Base-by-base conservation (phyloP, 169 alveolate species). In the Plasmodium vinckei region DNA sequence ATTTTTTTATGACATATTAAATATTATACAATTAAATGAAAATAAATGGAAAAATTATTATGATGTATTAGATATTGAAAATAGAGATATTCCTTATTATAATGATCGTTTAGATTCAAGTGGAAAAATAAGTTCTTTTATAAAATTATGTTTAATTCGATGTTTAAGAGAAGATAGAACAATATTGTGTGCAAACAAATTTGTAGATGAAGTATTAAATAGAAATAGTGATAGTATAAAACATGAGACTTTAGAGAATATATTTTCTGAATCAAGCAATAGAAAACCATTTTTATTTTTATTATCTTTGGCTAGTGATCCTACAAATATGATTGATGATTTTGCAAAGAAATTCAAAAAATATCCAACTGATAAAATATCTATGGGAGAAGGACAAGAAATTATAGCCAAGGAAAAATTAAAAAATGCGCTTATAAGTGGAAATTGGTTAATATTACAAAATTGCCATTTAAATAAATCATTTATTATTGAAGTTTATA, bases 351-450 rank as follows among this genome's bases (percentile, higher is more conserved):
- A 96, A 94, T 97, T 96, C 95, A 96, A 96, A 87, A 97, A 97
- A 92, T 95, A 92, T 93, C 97, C 98, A 25, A 96, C 97, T 5
- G 98, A 96, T 84, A 96, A 96, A 88, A 98, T 97, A 33, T 96
- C 98, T 53, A 97, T 98, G 99, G 99, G 99, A 44, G 99, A 98
- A 93, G 99, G 99, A 57, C 97, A 96, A 87, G 98, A 97, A 82
- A 95, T 92, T 63, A 96, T 97, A 23, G 99, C 99, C 12, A 87
- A 94, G 54, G 97, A 95, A 61, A 95, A 94, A 65, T 96, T 97
- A 77, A 94, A 95, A 88, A 92, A 91, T 61, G 97, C 98, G 64
- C 96, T 97, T 92, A 89, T 95, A 47, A 89, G 97, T 25, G 99
- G 99, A 72, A 96, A 96, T 72, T 98, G 99, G 99, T 98, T 98